Percentiles rank a stretch among this genome's conserved stretches.
These are phyloP conservation scores for Stagonosporopsis vannaccii DNA, from an alignment of 2,329 filamentous ascomycete genomes.

Conservation along the genomic window DNA sequence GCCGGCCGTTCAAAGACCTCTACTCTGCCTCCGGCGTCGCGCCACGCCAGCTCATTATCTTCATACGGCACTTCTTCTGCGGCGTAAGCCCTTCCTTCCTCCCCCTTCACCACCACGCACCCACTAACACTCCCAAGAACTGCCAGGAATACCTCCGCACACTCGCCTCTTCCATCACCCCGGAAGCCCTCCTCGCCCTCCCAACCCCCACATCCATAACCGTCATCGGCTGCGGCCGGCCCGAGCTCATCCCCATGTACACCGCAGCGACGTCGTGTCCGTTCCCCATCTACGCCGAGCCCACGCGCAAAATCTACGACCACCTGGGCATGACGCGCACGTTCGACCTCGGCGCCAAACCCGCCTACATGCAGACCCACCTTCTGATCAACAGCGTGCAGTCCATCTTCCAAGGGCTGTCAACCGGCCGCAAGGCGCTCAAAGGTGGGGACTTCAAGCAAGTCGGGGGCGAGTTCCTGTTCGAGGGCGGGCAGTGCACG, in stretches of 20 bases:
- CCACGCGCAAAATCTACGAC: slow-evolving; percentile 69
- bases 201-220: slow-evolving; percentile 66
- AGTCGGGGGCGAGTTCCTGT: slow-evolving; percentile 81
- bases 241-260: slow-evolving; percentile 73
- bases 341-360: slow-evolving; percentile 66
- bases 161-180: slow-evolving; percentile 65
- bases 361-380: slow-evolving; percentile 69
- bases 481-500: slow-evolving; percentile 71
- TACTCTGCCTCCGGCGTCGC: slow-evolving; percentile 46
- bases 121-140: slow-evolving; percentile 58
- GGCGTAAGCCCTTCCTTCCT: slow-evolving; percentile 63
- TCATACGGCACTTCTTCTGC: slow-evolving; percentile 82
- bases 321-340: slow-evolving; percentile 74
- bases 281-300: slow-evolving; percentile 81
- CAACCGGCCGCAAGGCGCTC: slow-evolving; percentile 64
- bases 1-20: slow-evolving; percentile 47
- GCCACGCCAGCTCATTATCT: slow-evolving; percentile 70
- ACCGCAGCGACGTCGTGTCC: slow-evolving; percentile 66
- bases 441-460: slow-evolving; percentile 72
- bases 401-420: slow-evolving; percentile 67
- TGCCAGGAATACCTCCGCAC: slow-evolving; percentile 77
- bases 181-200: slow-evolving; percentile 56
- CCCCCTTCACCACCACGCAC: background rate
- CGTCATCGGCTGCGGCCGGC: slow-evolving; percentile 76
- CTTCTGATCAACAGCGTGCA: slow-evolving; percentile 55